These are phyloP conservation scores for Malassezia globosa DNA, from an alignment of 1,284 basidiomycete species.

Conservation along the genomic window DNA sequence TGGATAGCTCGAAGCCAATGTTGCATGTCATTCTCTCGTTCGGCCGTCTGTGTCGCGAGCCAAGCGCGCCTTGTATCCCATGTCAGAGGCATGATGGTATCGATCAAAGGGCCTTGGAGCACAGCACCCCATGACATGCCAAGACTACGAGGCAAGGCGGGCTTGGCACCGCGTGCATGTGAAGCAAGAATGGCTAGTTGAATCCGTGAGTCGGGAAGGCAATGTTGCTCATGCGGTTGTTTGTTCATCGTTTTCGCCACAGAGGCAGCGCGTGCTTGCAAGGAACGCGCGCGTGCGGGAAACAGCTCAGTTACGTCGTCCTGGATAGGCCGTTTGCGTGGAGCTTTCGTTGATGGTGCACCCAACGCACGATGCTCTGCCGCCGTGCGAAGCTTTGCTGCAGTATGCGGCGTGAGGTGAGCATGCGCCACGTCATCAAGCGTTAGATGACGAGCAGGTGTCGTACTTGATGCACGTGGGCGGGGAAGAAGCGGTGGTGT, in stretches of 20 bases:
- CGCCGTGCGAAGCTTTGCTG: conserved; percentile 12
- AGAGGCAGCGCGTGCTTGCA: conserved; percentile 4
- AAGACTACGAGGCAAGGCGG: neutral
- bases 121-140: conserved; percentile 9
- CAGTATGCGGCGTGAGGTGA: conserved; percentile 11
- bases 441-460: conserved; percentile 9
- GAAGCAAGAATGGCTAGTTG: conserved; percentile 6
- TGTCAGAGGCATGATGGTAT: neutral
- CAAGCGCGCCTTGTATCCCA: neutral
- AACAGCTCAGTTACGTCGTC: conserved; percentile 11
- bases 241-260: conserved; percentile 4
- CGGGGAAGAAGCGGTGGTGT: too few relatives aligned
- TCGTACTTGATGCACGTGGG: neutral
- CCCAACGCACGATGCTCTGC: conserved; percentile 1
- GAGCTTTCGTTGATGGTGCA: neutral
- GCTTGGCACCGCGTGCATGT: conserved; percentile 1
- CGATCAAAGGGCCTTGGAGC: neutral
- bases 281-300: conserved; percentile 4
- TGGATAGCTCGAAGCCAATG: conserved; percentile 13
- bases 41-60: neutral
- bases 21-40: conserved; percentile 5
- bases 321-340: conserved; percentile 15
- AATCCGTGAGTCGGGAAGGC: conserved; percentile 10
- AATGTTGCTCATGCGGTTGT: conserved; percentile 10
- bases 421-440: conserved; percentile 7